Base-by-base conservation (phyloP, 306 rosid species). In the Castanospermum australe region DNA sequence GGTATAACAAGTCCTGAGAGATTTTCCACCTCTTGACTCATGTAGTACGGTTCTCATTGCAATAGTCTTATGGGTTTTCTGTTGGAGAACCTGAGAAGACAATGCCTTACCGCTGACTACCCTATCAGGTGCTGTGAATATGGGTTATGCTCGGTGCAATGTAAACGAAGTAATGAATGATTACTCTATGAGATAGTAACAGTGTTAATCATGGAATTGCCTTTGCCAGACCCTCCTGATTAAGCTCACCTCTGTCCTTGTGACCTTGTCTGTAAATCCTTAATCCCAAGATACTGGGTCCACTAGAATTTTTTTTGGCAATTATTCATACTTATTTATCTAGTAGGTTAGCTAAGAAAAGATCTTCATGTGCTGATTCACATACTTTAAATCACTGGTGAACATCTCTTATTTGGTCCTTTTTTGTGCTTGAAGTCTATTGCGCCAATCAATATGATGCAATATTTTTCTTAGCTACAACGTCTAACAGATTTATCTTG, bases 61-160 rank as follows among this genome's bases (percentile, higher is more conserved):
- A 35, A n/a, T 28, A 8, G 28, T 47, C 32, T 14, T 25, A 28
- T 45, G 60, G 17, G 44, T 9, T 47, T 28, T 69, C 22, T 69
- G 9, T 28, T 8, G 5, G 44, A 69, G 44, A 8, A 15, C 78
- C 39, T 67, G 67, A 69, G 30, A 35, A 59, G 75, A 24, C 83
- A 81, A 73, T 81, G 81, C 42, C 54, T 79, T 79, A 17, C 64
- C 0, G 24, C 75, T 67, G 55, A 41, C 24, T 61, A 42, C 20
- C 61, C 32, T 71, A 14, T 64, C 13, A 12, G 36, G 22, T 84
- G 45, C 21, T 67, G 51, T 80, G 65, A 54, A 48, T 54, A 70
- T 64, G 45, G 25, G 9, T 80, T 76, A 33, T 80, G 60, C 47
- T 61, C 65, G 73, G 56, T 38, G 6, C 57, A 51, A 42, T 59